phyloP scores from a whole-genome alignment of 164 flowering plant species.

The grape (Vitis vinifera) region ASM3070453v1 NC_081806.1:4274501-4275000 shows the following conservation, averaged over 20 bases:
- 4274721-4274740: too few species aligned
- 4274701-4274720: too few species aligned
- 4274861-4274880: slow-evolving; percentile 81
- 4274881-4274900: slow-evolving; percentile 98
- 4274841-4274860: slow-evolving; percentile 29
- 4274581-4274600: too few species aligned
- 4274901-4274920: slow-evolving; percentile 67
- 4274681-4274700: too few species aligned
- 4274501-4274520: too few species aligned
- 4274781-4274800: background rate
- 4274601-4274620: too few species aligned
- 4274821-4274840: slow-evolving; percentile 31
- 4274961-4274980: slow-evolving; percentile 33
- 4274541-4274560: too few species aligned
- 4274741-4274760: background rate
- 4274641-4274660: too few species aligned
- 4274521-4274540: too few species aligned
- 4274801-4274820: slow-evolving; percentile 1
- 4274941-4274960: slow-evolving; percentile 32
- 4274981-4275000: slow-evolving; percentile 41
- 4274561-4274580: too few species aligned
- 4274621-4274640: too few species aligned
- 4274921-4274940: slow-evolving; percentile 28
- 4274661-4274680: too few species aligned
- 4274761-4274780: background rate